Evolutionary conservation across 495 filamentous ascomycete genomes (phyloP).

Genomic region (Tuber aestivum): DNA sequence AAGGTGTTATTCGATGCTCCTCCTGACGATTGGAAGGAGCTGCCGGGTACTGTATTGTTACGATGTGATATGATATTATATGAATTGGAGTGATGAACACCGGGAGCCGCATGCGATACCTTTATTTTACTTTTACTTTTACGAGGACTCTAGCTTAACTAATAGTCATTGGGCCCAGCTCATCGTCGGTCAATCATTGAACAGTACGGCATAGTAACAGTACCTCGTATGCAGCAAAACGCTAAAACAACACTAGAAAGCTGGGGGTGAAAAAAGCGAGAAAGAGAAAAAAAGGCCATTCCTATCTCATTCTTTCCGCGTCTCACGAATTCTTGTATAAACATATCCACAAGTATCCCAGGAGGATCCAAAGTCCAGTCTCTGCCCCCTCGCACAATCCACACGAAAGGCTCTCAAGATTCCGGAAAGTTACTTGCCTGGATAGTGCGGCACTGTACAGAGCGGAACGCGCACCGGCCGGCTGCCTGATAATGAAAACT

Average conservation of each 20-base stretch:
- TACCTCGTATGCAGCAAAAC: neutral
- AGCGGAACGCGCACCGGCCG: too few species aligned
- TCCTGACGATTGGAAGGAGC: neutral
- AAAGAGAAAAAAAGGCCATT: too few species aligned
- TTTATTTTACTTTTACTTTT: neutral
- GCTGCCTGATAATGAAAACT: too few species aligned
- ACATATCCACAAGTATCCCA: too few species aligned
- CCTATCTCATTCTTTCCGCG: too few species aligned
- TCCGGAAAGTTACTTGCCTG: too few species aligned
- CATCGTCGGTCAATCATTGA: neutral
- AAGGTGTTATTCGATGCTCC: neutral
- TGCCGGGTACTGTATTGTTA: neutral
- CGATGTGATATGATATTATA: neutral
- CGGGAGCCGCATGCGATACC: neutral
- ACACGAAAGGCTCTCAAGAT: too few species aligned
- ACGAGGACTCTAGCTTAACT: neutral
- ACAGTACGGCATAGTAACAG: neutral
- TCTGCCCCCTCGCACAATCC: too few species aligned
- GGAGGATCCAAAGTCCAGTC: too few species aligned
- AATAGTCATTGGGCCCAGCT: neutral
- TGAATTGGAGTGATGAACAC: neutral
- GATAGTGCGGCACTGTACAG: too few species aligned
- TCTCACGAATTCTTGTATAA: too few species aligned
- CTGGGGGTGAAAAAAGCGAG: too few species aligned
- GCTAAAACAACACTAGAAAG: neutral